Evolutionary conservation across 768 basidiomycete species (phyloP), one percentile per base, ranked within the genome.

Genomic region (Peribolospora baueri): DNA sequence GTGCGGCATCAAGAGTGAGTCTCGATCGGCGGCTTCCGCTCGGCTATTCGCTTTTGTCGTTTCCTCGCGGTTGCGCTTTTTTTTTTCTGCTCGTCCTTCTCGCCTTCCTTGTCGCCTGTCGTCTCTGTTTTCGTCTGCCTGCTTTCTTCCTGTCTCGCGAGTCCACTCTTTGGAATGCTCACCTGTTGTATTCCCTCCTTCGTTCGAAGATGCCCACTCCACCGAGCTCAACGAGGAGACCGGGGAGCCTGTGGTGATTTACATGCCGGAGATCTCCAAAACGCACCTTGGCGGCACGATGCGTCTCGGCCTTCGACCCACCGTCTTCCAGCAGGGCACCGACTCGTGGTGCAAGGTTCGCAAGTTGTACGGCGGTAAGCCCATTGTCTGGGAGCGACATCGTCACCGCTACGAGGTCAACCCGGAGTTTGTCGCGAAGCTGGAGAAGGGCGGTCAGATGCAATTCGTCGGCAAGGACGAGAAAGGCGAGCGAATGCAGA

Each of bases 271-370:
- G 67, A 84, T 98, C 61, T 93, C 87, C 8, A 82, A 81, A 65
- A 95, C 90, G 9, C 88, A 97, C 60, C 86, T 97, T 78, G 93
- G 93, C 52, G 93, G 93, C 25, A 98, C 91, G n/a, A 98, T 98
- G 93, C 81, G 93, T 9, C 76, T 95, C n/a, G 93, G 93, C 36
- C 73, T 97, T 46, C 79, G 91, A n/a, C 87, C 91, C 3, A 98
- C 91, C 2, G 75, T 95, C 50, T 95, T 97, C 66, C 76, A 81
- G 55, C 66, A 72, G 7, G 74, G 70, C 9, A 79, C 78, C 1
- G 80, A 81, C 63, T 63, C 66, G 13, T 84, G 81, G 80, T 81
- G 79, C 50, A 77, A 76, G 58, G 70, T 75, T 36, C 74, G 87
- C 41, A 75, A 76, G 65, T 70, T 98, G 64, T 98, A 97, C 64